A percentile compares a stretch with the other conserved stretches of the same genome.
These are phyloP conservation scores for Platismatia glauca DNA, from an alignment of 495 filamentous ascomycete genomes.

Conservation along the genomic window DNA sequence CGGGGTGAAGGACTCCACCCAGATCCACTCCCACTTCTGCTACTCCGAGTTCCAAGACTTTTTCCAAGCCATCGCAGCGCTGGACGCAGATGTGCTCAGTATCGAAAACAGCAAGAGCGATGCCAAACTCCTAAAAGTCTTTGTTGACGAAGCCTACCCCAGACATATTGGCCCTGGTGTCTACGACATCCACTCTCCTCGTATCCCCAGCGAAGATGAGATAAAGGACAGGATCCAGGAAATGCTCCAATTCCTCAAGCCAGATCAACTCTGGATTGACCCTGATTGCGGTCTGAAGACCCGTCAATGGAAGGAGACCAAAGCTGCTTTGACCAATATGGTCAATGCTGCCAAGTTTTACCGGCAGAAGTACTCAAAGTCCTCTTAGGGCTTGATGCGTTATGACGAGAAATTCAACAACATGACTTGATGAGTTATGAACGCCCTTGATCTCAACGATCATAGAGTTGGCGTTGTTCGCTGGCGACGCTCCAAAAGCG, in stretches of 20 bases:
- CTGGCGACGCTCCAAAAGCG: slow-evolving; percentile 12
- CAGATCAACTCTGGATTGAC: slow-evolving; percentile 97
- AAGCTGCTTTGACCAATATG: slow-evolving; percentile 85
- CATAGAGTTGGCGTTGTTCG: slow-evolving; percentile 48
- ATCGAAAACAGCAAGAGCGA: slow-evolving; percentile 99
- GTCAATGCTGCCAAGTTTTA: slow-evolving; percentile 93
- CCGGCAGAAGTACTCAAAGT: slow-evolving; percentile 73
- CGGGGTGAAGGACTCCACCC: slow-evolving; percentile 84
- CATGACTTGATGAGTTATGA: slow-evolving; percentile 18
- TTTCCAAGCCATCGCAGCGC: slow-evolving; percentile 97
- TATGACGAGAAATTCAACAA: slow-evolving; percentile 46
- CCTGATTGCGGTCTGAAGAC: slow-evolving; percentile 99
- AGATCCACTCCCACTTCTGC: slow-evolving; percentile 99
- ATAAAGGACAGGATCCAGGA: slow-evolving; percentile 94
- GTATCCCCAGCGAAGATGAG: slow-evolving; percentile 89
- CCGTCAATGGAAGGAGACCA: slow-evolving; percentile 91
- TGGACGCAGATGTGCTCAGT: slow-evolving; percentile 94
- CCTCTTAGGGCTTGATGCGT: slow-evolving; percentile 29
- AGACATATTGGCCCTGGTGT: slow-evolving; percentile 97
- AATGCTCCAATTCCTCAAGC: slow-evolving; percentile 91
- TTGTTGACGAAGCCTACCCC: slow-evolving; percentile 91
- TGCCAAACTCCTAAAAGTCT: slow-evolving; percentile 97
- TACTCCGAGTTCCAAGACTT: slow-evolving; percentile 99
- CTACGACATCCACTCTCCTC: slow-evolving; percentile 98
- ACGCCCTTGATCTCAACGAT: slow-evolving; percentile 39